Conservation (phyloP, 2,329 filamentous ascomycete species). For the Fusarium pseudocircinatum region DNA sequence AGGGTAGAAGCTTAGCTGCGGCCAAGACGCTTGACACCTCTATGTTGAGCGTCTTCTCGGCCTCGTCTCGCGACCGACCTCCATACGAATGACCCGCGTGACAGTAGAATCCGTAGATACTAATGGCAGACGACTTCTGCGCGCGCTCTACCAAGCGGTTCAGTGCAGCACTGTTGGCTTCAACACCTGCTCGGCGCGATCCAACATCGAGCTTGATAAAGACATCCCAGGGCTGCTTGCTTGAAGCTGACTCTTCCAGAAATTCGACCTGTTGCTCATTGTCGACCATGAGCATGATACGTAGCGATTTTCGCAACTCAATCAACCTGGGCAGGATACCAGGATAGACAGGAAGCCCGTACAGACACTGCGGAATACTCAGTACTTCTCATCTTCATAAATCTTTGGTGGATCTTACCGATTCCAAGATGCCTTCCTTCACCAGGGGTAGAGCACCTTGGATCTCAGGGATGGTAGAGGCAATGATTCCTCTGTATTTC, state of each 20-base stretch:
- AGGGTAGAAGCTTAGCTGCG: conserved; percentile 44
- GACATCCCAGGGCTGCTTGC: conserved; percentile 44
- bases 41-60: conserved; percentile 42
- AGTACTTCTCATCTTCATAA: not conserved
- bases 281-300: conserved; percentile 51
- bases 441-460: conserved; percentile 51
- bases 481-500: conserved; percentile 50
- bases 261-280: conserved; percentile 47
- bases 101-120: conserved; percentile 51
- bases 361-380: conserved; percentile 44
- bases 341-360: conserved; percentile 53
- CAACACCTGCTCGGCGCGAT: conserved; percentile 48
- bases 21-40: conserved; percentile 46
- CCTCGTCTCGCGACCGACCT: conserved; percentile 44
- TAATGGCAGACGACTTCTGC: conserved; percentile 42
- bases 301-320: conserved; percentile 43
- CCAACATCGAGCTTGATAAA: conserved; percentile 53
- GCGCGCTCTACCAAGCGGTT: conserved; percentile 41
- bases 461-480: conserved; percentile 54
- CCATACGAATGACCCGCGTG: conserved; percentile 52
- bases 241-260: conserved; percentile 38
- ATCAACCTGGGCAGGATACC: conserved; percentile 46
- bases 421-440: conserved; percentile 52
- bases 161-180: conserved; percentile 40
- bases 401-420: conserved; percentile 40